Percentiles rank a stretch among this genome's conserved stretches.
Conservation (phyloP, 495 filamentous ascomycete species). For the Annulohypoxylon stygium region DNA sequence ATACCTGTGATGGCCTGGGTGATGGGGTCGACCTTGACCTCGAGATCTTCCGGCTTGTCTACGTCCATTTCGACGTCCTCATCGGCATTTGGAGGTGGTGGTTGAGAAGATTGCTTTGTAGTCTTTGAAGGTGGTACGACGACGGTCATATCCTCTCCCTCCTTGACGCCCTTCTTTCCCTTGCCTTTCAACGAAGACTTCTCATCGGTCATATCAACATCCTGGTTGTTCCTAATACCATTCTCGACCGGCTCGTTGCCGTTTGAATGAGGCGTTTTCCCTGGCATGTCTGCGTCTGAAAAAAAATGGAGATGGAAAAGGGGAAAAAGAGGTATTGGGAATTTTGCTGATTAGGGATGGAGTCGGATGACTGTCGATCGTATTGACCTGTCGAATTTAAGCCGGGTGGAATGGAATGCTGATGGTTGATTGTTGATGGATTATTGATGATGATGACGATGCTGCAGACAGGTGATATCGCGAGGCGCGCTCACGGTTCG, state of each 20-base stretch:
- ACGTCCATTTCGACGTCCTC: conserved; percentile 82
- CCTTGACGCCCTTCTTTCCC: conserved; percentile 72
- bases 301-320: conserved; percentile 26
- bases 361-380: conserved; percentile 20
- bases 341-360: conserved; percentile 15
- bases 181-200: conserved; percentile 69
- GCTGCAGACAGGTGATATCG: conserved; percentile 43
- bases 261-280: conserved; percentile 78
- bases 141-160: conserved; percentile 84
- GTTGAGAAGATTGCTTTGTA: conserved; percentile 72
- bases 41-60: conserved; percentile 68
- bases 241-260: conserved; percentile 80
- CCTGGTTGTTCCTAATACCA: conserved; percentile 79
- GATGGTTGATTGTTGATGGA: conserved; percentile 37
- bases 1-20: conserved; percentile 66
- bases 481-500: conserved; percentile 51
- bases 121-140: conserved; percentile 84
- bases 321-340: conserved; percentile 3
- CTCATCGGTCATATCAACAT: conserved; percentile 85
- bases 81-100: conserved; percentile 70
- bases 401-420: conserved; percentile 38
- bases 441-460: conserved; percentile 41
- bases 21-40: conserved; percentile 76
- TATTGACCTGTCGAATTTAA: conserved; percentile 30
- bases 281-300: conserved; percentile 61